These are phyloP conservation scores for Wickerhamomyces kurtzmanii DNA, from an alignment of 805 yeast genomes.

Conservation along the genomic window DNA sequence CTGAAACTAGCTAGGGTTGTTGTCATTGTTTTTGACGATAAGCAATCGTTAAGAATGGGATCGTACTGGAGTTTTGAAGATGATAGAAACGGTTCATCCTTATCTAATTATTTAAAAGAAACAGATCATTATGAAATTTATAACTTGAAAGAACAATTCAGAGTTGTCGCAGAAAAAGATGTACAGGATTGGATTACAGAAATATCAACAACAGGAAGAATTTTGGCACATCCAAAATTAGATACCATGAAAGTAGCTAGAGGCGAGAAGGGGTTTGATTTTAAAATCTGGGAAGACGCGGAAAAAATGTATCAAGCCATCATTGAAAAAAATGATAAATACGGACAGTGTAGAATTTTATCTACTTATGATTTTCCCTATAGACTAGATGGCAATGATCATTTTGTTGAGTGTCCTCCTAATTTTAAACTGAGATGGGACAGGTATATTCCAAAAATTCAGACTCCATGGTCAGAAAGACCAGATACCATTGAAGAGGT, in stretches of 20 bases:
- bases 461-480: slow-evolving; percentile 35
- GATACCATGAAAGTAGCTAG: slow-evolving; percentile 4
- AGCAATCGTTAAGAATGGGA: slow-evolving; percentile 35
- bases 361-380: slow-evolving; percentile 38
- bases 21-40: slow-evolving; percentile 34
- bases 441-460: slow-evolving; percentile 28
- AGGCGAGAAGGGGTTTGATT: slow-evolving; percentile 16
- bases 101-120: slow-evolving; percentile 8
- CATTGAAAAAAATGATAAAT: slow-evolving; percentile 16
- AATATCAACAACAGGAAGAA: slow-evolving; percentile 22
- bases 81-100: slow-evolving; percentile 22
- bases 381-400: slow-evolving; percentile 32
- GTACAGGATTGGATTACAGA: slow-evolving; percentile 29
- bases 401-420: slow-evolving; percentile 33
- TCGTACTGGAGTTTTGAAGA: slow-evolving; percentile 28
- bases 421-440: slow-evolving; percentile 36
- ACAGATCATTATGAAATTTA: slow-evolving; percentile 10
- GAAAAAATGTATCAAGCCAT: slow-evolving; percentile 28
- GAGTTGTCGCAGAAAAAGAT: slow-evolving; percentile 29
- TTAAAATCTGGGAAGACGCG: slow-evolving; percentile 30
- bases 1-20: slow-evolving; percentile 26
- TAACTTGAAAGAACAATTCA: slow-evolving; percentile 27
- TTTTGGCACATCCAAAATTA: slow-evolving; percentile 22
- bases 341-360: slow-evolving; percentile 32
- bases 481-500: slow-evolving; percentile 35